These are phyloP conservation scores for Acanthamoeba culbertsoni DNA, from an alignment of 208 protist genomes.

Conservation along the genomic window DNA sequence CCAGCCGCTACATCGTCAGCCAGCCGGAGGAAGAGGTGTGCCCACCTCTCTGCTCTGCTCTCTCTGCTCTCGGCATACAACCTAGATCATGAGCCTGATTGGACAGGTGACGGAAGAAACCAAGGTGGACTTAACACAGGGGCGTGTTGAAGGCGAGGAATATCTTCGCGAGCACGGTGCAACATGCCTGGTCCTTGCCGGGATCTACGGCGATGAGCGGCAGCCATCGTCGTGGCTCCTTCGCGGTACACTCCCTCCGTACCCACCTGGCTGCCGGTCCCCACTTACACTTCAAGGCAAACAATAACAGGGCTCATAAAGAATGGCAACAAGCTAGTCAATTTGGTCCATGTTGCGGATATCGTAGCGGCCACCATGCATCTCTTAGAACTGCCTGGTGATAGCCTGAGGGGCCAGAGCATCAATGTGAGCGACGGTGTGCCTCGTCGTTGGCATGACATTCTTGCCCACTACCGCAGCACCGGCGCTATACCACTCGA, in stretches of 20 bases:
- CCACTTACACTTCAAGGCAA: no score
- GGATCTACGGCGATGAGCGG: constrained; percentile 24
- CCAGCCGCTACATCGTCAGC: constrained; percentile 25
- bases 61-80: background rate
- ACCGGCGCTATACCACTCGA: background rate
- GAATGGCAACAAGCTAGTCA: constrained; percentile 38
- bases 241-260: background rate
- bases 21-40: constrained; percentile 22
- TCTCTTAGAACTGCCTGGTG: background rate
- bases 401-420: background rate
- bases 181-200: background rate
- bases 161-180: background rate
- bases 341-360: constrained; percentile 11
- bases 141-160: background rate
- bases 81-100: background rate
- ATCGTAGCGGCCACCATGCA: background rate
- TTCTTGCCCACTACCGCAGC: background rate
- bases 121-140: background rate
- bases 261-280: no score
- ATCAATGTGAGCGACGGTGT: background rate
- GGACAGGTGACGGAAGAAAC: background rate
- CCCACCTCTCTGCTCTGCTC: background rate
- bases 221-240: constrained; percentile 13
- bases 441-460: constrained; percentile 24
- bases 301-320: background rate